A percentile compares a stretch with the other conserved stretches of the same genome.
phyloP scores from a whole-genome alignment of 1,284 basidiomycete genomes.

The Ceraceosorus guamensis region DNA sequence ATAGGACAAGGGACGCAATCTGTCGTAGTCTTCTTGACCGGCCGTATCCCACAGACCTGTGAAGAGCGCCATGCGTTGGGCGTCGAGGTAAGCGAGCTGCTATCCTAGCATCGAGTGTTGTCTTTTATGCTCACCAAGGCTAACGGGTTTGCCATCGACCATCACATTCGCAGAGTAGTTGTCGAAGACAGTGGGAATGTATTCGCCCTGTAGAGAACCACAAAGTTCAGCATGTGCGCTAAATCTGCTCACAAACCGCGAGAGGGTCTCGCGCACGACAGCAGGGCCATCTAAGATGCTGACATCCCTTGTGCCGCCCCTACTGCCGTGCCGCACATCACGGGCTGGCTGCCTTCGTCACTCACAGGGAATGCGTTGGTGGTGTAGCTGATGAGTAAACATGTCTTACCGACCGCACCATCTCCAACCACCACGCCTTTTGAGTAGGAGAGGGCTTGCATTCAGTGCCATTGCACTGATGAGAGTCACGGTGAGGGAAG shows the following conservation, averaged over 20 bases:
- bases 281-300: neutral
- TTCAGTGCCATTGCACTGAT: neutral
- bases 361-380: conserved; percentile 47
- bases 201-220: conserved; percentile 33
- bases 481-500: neutral
- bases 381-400: conserved; percentile 47
- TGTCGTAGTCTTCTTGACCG: conserved; percentile 63
- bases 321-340: neutral
- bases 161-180: conserved; percentile 87
- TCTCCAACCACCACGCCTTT: conserved; percentile 45
- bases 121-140: conserved; percentile 52
- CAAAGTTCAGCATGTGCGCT: neutral
- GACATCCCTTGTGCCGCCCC: neutral
- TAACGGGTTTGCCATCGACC: conserved; percentile 98
- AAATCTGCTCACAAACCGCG: conserved; percentile 2
- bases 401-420: conserved; percentile 49
- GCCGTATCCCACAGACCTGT: conserved; percentile 40
- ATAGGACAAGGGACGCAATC: conserved; percentile 93
- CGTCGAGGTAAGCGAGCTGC: neutral
- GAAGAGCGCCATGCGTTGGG: neutral
- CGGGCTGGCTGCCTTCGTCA: conserved; percentile 6
- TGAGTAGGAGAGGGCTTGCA: neutral
- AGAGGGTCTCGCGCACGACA: neutral
- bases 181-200: conserved; percentile 66
- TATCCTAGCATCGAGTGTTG: neutral